Evolutionary conservation across 2,329 filamentous ascomycete genomes (phyloP), one percentile per base, ranked within the genome.

Genomic region (Trichoderma sp.): DNA sequence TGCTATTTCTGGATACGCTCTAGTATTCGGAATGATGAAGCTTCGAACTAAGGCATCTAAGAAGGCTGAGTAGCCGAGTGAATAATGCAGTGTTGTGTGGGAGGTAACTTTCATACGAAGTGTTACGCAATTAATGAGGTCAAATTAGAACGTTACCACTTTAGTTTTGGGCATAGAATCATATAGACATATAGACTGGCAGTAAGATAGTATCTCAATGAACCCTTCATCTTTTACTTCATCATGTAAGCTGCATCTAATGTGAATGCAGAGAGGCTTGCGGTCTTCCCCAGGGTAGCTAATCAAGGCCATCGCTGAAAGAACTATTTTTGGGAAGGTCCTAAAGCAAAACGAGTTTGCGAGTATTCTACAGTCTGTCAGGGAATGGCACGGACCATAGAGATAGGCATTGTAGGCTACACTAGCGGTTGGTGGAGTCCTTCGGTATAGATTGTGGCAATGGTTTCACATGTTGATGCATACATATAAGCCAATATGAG

Each of bases 1-100:
- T 77, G 88, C 85, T 1, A 75, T 90, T 56, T 88, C 86, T 71
- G 88, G 87, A 1, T 93, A 92, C 67, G 81, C 80, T 0, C 64
- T 87, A 65, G 87, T 88, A 5, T 87, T 85, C 73, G 75, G 78
- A 2, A 79, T 88, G 72, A 88, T 88, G 86, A 88, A 87, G 82
- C 81, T 88, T 56, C 81, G 86, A 29, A 88, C 85, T 21, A 88
- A 87, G 83, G 83, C 83, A 7, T 86, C 86, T 1, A 88, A 88
- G 82, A 86, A 84, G 80, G 85, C 86, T 0, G 83, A 86, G 80
- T 85, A 81, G 21, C 45, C 1, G n/a, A 53, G 45, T 53, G 4
- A 53, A 53, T 12, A 53, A 53, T 45, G 16, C 41, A 45, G 41
- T 45, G 41, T n/a, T 45, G 41, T 45, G 41, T 45, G 41, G 16